These are phyloP conservation scores for Chlorella sp. DNA, from an alignment of 139 green algal species.

Conservation along the genomic window DNA sequence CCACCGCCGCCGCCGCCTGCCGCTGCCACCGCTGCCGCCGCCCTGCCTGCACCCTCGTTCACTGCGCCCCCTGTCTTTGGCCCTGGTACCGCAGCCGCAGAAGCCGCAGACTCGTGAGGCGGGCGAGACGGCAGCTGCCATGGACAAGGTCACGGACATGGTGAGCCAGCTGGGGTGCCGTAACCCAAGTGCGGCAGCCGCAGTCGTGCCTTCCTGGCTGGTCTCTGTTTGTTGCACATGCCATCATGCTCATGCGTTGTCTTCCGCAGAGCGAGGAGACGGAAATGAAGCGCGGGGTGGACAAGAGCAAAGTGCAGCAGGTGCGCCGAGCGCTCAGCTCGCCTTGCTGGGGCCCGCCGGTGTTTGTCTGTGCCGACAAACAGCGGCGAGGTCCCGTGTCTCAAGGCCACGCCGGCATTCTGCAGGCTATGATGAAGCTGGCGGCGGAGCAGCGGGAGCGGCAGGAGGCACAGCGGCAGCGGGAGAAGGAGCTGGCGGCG, in stretches of 20 bases:
- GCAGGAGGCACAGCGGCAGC: slow-evolving; percentile 62
- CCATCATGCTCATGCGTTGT: neutral
- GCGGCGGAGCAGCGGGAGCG: slow-evolving; percentile 66
- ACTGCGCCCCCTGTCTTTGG: too few relatives aligned
- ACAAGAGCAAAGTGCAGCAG: slow-evolving; percentile 57
- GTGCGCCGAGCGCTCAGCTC: too few relatives aligned
- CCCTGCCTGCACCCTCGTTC: too few relatives aligned
- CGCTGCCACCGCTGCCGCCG: too few relatives aligned
- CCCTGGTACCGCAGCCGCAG: neutral
- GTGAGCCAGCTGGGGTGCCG: too few relatives aligned
- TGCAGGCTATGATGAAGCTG: slow-evolving; percentile 70
- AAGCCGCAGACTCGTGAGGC: slow-evolving; percentile 30
- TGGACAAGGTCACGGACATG: slow-evolving; percentile 45
- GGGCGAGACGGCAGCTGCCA: slow-evolving; percentile 42
- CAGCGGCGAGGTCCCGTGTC: too few relatives aligned
- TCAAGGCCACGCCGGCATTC: too few relatives aligned
- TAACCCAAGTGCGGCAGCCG: too few relatives aligned
- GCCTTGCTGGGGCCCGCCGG: too few relatives aligned
- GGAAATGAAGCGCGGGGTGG: slow-evolving; percentile 43
- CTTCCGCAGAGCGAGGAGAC: slow-evolving; percentile 31
- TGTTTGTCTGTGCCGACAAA: too few relatives aligned
- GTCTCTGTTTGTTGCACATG: neutral
- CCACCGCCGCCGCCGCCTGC: neutral
- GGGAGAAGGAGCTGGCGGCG: slow-evolving; percentile 79
- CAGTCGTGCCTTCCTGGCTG: too few relatives aligned